Base-by-base conservation (phyloP, 805 yeast species). In the Candida pseudoglaebosa region DNA sequence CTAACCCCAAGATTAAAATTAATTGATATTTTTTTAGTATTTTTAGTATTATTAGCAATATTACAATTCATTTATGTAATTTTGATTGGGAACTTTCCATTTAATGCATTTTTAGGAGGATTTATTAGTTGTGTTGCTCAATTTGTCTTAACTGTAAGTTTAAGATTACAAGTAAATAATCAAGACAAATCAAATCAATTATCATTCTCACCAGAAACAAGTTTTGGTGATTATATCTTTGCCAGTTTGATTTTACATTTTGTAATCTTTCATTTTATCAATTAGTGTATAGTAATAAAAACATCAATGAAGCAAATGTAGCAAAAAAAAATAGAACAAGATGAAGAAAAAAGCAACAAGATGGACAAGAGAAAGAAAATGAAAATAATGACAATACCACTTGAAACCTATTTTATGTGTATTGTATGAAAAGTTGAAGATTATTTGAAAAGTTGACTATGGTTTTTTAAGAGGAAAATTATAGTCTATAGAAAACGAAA, bases 31-130 rank as follows among this genome's bases (percentile, higher is more conserved):
- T 93, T 90, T 55, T 71, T 91, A 54, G 76, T 60, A 18, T 89
- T 85, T 48, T 63, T 91, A 42, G 90, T 91, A 13, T 61, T 69
- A 0, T 67, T 87, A 43, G 99, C 95, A 1, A 64, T 75, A 1
- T 61, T 85, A 20, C 98, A 93, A 63, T 88, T 89, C 56, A 65
- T 71, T 3, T 91, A 89, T 61, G 84, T 85, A 48, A 49, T 82
- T 30, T 44, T 88, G 10, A 78, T 89, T 33, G 95, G 97, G 26
- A 87, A 78, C 52, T 93, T 84, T 75, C 99, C 99, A 13, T 93
- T 93, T 75, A 93, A 93, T 64, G 98, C 96, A 17, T 93, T 93
- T 57, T 72, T 93, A 43, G 91, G 95, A 15, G 98, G 98, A 1
- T 93, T 93, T 57, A 77, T 84, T 39, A 70, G 88, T 16, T 86